A percentile compares a stretch with the other conserved stretches of the same genome.
These are phyloP conservation scores for Blastocladiella britannica DNA, from an alignment of 192 early-diverging fungal species.

Conservation along the genomic window DNA sequence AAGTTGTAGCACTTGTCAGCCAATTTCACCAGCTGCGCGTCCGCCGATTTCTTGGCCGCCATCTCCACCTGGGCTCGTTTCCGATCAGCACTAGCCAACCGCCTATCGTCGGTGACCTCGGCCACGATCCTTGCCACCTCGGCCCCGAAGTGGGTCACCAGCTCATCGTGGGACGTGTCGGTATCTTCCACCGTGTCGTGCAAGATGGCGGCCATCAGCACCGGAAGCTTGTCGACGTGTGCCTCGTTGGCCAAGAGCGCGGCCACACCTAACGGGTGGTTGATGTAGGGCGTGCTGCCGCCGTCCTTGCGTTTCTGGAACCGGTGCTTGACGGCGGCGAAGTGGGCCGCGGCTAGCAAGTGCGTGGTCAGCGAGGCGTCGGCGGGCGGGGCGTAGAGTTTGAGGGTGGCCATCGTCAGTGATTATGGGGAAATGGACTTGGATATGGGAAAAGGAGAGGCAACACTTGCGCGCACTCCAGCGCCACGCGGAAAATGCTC, in stretches of 20 bases:
- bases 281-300: constrained; percentile 36
- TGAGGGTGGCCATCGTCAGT: background rate
- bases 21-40: constrained; percentile 42
- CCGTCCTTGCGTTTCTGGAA: constrained; percentile 30
- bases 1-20: constrained; percentile 47
- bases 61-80: constrained; percentile 33
- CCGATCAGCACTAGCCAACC: constrained; percentile 19
- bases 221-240: constrained; percentile 19
- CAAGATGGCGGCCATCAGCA: constrained; percentile 31
- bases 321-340: constrained; percentile 30
- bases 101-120: constrained; percentile 40
- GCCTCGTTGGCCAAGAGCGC: constrained; percentile 21
- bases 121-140: constrained; percentile 22
- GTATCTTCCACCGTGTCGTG: constrained; percentile 54
- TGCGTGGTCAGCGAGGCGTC: background rate
- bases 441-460: too few species aligned
- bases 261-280: constrained; percentile 36
- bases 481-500: too few species aligned
- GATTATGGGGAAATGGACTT: too few species aligned
- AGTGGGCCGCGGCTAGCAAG: constrained; percentile 15
- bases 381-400: background rate
- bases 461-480: too few species aligned
- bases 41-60: constrained; percentile 24
- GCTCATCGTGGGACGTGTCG: constrained; percentile 34
- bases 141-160: constrained; percentile 31